Evolutionary conservation across 768 basidiomycete species (phyloP).

Genomic region (Imleria badia): DNA sequence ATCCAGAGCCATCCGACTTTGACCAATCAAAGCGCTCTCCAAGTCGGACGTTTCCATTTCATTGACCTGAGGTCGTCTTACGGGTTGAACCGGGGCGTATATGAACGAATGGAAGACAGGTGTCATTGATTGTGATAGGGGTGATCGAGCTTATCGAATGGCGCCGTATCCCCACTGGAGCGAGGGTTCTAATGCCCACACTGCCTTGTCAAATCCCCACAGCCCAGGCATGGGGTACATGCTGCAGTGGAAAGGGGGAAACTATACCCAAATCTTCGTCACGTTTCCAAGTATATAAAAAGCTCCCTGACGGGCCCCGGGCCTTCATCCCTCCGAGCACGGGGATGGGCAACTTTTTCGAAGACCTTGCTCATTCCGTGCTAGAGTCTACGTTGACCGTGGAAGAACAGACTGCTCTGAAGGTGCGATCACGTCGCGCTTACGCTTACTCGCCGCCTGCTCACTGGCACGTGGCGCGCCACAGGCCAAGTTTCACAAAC

Average conservation of each 20-base stretch:
- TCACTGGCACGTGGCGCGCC: background rate
- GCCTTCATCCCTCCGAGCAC: background rate
- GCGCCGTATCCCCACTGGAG: background rate
- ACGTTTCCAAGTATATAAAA: background rate
- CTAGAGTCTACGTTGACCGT: constrained; percentile 20
- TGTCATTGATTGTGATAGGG: too few species aligned
- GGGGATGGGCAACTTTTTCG: constrained; percentile 30
- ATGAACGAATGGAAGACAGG: too few species aligned
- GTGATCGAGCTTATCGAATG: too few species aligned
- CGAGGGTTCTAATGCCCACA: background rate
- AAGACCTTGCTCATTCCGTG: constrained; percentile 26
- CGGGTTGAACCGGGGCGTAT: too few species aligned
- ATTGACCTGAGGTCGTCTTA: too few species aligned
- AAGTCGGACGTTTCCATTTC: too few species aligned
- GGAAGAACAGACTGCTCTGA: constrained; percentile 27
- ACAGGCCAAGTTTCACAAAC: constrained; percentile 31
- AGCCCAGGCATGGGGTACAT: background rate
- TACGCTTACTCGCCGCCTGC: background rate
- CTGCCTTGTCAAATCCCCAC: background rate
- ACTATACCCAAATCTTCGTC: background rate
- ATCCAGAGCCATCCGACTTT: too few species aligned
- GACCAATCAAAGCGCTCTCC: too few species aligned
- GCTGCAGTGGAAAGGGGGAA: background rate
- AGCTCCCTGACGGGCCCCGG: background rate
- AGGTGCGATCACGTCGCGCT: constrained; percentile 5